These are phyloP conservation scores for Spergularia marina DNA, from an alignment of 148 eudicot genomes.

Conservation along the genomic window DNA sequence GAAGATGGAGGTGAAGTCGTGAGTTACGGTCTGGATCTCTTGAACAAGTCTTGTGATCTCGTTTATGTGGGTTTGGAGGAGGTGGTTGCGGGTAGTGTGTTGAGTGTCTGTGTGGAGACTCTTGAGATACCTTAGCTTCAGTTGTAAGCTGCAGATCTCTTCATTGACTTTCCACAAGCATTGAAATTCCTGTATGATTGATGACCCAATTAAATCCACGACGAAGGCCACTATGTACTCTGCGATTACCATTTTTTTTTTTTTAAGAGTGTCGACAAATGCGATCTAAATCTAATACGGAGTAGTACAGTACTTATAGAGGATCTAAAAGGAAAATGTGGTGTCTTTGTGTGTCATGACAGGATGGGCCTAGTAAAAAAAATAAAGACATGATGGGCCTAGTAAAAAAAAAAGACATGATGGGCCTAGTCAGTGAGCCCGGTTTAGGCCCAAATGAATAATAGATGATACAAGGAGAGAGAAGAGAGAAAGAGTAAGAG, in stretches of 20 bases:
- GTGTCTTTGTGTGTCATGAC: no score
- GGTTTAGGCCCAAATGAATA: background rate
- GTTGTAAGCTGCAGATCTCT: constrained; percentile 9
- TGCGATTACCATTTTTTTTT: background rate
- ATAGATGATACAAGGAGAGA: background rate
- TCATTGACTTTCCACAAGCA: background rate
- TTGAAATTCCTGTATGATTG: constrained; percentile 17
- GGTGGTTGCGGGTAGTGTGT: background rate
- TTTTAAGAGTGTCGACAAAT: no score
- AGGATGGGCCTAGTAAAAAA: no score
- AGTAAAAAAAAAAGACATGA: no score
- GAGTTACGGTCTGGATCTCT: constrained; percentile 3
- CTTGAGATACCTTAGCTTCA: constrained; percentile 11
- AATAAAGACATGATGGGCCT: no score
- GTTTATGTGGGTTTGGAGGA: constrained; percentile 10
- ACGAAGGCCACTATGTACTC: constrained; percentile 7
- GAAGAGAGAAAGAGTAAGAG: background rate
- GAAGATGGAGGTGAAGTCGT: background rate
- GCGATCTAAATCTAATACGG: no score
- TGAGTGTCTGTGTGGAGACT: background rate
- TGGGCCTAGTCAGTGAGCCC: no score
- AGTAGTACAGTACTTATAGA: no score
- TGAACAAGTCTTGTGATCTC: constrained; percentile 16
- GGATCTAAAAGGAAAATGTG: no score
- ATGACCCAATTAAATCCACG: constrained; percentile 9